These are phyloP conservation scores for Francoa sonchifolia DNA, from an alignment of 441 rosid species.

Conservation along the genomic window DNA sequence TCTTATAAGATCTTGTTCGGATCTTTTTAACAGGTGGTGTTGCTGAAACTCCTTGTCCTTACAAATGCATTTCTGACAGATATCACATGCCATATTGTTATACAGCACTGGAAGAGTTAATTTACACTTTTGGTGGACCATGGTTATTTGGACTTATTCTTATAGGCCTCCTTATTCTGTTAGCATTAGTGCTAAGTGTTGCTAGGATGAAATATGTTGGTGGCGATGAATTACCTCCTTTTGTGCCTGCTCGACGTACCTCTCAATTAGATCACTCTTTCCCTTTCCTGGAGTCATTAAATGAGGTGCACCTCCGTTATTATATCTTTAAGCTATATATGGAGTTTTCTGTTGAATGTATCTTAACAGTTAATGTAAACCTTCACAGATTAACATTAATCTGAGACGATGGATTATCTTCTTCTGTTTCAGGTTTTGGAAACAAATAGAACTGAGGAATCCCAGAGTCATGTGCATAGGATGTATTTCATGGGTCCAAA, in stretches of 20 bases:
- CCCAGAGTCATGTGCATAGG: constrained; percentile 76
- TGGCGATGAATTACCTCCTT: constrained; percentile 61
- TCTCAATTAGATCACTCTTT: constrained; percentile 72
- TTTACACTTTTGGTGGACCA: constrained; percentile 92
- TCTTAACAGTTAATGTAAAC: not conserved
- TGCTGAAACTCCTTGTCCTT: constrained; percentile 75
- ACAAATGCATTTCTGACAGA: constrained; percentile 67
- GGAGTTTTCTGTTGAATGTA: not conserved
- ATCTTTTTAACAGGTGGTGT: constrained; percentile 53
- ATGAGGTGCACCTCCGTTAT: constrained; percentile 44
- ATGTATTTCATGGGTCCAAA: constrained; percentile 86
- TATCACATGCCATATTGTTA: constrained; percentile 87
- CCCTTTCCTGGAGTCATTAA: constrained; percentile 82
- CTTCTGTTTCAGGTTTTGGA: constrained; percentile 48
- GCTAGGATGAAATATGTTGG: constrained; percentile 82
- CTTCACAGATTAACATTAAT: not conserved
- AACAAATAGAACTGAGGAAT: constrained; percentile 73
- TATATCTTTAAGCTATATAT: not conserved
- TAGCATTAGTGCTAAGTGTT: constrained; percentile 82
- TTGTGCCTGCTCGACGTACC: constrained; percentile 43
- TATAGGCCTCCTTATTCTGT: constrained; percentile 57
- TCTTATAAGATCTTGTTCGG: constrained; percentile 9
- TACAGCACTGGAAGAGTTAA: constrained; percentile 76
- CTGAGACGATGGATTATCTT: constrained; percentile 5
- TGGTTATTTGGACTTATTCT: constrained; percentile 73